Evolutionary conservation across 208 protist species (phyloP).

Genomic region (Leishmania tropica): DNA sequence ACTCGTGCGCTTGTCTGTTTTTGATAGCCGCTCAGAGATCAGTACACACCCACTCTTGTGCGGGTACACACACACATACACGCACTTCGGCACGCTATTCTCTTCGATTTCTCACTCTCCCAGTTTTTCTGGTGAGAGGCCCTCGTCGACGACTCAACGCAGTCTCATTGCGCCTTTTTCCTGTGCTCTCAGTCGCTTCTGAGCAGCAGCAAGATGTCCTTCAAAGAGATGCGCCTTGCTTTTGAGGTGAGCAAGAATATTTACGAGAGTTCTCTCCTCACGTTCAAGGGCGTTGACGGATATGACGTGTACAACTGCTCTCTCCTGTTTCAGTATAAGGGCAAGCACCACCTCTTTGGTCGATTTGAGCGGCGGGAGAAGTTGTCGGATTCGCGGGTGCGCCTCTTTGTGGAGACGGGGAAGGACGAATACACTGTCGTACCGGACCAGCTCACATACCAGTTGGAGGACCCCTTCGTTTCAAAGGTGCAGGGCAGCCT

Average conservation of each 20-base stretch:
- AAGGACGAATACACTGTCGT: slow-evolving; percentile 48
- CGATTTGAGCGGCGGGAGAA: slow-evolving; percentile 37
- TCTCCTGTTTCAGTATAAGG: slow-evolving; percentile 40
- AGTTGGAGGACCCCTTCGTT: slow-evolving; percentile 50
- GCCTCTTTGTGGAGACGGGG: slow-evolving; percentile 48
- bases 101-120: not conserved
- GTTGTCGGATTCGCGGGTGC: slow-evolving; percentile 43
- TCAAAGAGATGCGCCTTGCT: slow-evolving; percentile 19
- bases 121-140: not conserved
- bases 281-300: slow-evolving; percentile 45
- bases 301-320: slow-evolving; percentile 57
- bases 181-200: not conserved
- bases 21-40: not conserved
- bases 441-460: slow-evolving; percentile 25
- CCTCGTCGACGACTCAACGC: not conserved
- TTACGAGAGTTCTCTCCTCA: slow-evolving; percentile 42
- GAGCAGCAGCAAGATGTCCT: not conserved
- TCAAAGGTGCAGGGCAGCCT: slow-evolving; percentile 33
- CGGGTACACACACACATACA: not conserved
- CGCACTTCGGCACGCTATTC: not conserved
- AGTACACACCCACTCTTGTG: not conserved
- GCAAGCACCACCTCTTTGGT: slow-evolving; percentile 42
- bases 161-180: not conserved
- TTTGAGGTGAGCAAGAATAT: slow-evolving; percentile 30
- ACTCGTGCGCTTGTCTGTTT: no score